Evolutionary conservation across 495 filamentous ascomycete species (phyloP).

Genomic region (Extremus antarcticus): DNA sequence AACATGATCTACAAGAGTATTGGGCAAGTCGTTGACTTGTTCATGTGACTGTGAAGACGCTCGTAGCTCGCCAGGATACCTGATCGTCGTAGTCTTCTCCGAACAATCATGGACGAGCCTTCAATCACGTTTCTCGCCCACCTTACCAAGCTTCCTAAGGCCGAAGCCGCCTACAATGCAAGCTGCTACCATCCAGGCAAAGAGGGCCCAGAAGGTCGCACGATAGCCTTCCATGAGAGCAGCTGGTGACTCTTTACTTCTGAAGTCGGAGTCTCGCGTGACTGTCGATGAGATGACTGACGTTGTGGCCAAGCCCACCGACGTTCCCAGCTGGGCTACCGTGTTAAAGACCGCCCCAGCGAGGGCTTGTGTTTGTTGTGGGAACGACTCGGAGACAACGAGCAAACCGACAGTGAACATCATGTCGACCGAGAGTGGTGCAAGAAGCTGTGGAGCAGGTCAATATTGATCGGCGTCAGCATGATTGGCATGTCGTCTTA

Average conservation of each 20-base stretch:
- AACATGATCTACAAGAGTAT: neutral
- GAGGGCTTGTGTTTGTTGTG: constrained; percentile 21
- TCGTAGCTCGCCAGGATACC: neutral
- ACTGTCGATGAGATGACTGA: constrained; percentile 3
- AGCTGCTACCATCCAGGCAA: constrained; percentile 4
- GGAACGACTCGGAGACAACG: constrained; percentile 22
- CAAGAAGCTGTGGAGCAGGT: constrained; percentile 9
- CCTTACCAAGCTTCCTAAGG: constrained; percentile 10
- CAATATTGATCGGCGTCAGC: neutral
- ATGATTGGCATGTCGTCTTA: neutral
- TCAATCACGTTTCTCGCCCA: constrained; percentile 12
- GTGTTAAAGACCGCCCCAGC: constrained; percentile 27
- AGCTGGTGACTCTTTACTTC: no score
- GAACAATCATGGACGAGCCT: neutral
- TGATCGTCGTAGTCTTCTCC: neutral
- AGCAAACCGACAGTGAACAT: constrained; percentile 22
- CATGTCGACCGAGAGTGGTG: constrained; percentile 17
- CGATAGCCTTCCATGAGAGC: constrained; percentile 3
- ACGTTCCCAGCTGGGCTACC: constrained; percentile 17
- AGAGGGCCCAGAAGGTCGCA: constrained; percentile 7
- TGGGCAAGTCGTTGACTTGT: neutral
- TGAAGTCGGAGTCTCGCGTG: no score
- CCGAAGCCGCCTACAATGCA: constrained; percentile 2
- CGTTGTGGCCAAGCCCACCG: constrained; percentile 3
- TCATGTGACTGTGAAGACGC: neutral